Conservation (phyloP, 805 yeast species). For the Starmerella powellii region DNA sequence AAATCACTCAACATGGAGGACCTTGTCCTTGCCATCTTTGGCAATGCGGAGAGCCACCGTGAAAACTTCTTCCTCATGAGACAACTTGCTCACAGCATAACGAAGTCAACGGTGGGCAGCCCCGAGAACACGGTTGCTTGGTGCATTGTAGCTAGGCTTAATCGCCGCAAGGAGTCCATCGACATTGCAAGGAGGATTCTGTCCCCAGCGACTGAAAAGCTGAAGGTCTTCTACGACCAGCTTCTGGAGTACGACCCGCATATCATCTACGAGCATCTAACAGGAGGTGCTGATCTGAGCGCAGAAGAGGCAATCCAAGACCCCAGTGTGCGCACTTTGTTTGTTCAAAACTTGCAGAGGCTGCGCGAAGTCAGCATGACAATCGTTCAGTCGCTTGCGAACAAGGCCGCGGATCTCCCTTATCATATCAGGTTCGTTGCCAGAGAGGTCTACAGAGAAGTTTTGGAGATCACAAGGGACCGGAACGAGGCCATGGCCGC, state of each 20-base stretch:
- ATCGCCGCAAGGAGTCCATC: slow-evolving; percentile 10
- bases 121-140: slow-evolving; percentile 16
- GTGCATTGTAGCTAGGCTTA: slow-evolving; percentile 15
- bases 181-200: slow-evolving; percentile 29
- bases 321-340: slow-evolving; percentile 54
- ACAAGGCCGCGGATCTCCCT: slow-evolving; percentile 38
- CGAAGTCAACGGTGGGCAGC: slow-evolving; percentile 14
- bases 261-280: slow-evolving; percentile 25
- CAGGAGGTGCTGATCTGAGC: slow-evolving; percentile 30
- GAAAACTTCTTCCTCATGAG: slow-evolving; percentile 61
- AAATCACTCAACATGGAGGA: slow-evolving; percentile 20
- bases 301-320: slow-evolving; percentile 70
- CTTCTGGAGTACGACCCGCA: slow-evolving; percentile 76
- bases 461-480: slow-evolving; percentile 33
- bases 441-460: slow-evolving; percentile 30
- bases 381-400: slow-evolving; percentile 42
- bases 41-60: slow-evolving; percentile 37
- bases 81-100: slow-evolving; percentile 34
- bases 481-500: slow-evolving; percentile 38
- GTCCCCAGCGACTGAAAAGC: slow-evolving; percentile 26
- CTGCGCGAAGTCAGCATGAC: slow-evolving; percentile 61
- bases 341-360: slow-evolving; percentile 59
- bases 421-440: slow-evolving; percentile 46
- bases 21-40: slow-evolving; percentile 28
- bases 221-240: slow-evolving; percentile 32